A percentile compares a stretch with the other conserved stretches of the same genome.
phyloP scores from a whole-genome alignment of 2,329 filamentous ascomycete genomes.

The Periconia macrospinosa region DNA sequence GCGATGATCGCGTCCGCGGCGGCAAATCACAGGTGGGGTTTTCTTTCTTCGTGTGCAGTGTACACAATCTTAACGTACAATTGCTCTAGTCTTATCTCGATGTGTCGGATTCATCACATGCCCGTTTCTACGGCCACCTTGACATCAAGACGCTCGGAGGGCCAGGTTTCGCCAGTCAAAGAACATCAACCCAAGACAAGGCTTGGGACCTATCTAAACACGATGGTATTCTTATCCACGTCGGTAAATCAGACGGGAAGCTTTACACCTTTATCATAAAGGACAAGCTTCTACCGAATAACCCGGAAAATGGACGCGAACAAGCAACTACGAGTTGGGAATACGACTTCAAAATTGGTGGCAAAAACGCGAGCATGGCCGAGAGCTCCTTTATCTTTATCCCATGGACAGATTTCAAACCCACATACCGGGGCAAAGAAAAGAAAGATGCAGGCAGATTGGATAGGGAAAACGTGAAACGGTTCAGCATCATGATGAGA shows the following conservation, averaged over 20 bases:
- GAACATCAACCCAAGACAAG: slow-evolving; percentile 60
- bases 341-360: slow-evolving; percentile 60
- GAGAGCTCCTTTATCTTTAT: slow-evolving; percentile 53
- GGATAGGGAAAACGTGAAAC: slow-evolving; percentile 62
- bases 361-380: slow-evolving; percentile 8
- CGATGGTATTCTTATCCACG: slow-evolving; percentile 61
- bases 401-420: slow-evolving; percentile 65
- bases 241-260: slow-evolving; percentile 62
- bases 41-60: slow-evolving; percentile 48
- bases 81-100: slow-evolving; percentile 51
- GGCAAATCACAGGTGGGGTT: slow-evolving; percentile 61
- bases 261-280: slow-evolving; percentile 76
- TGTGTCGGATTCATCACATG: slow-evolving; percentile 34
- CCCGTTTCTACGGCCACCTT: slow-evolving; percentile 66
- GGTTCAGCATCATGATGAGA: slow-evolving; percentile 77
- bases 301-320: slow-evolving; percentile 67
- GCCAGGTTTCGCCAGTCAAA: slow-evolving; percentile 80
- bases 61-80: slow-evolving; percentile 15
- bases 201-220: slow-evolving; percentile 67
- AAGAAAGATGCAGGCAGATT: slow-evolving; percentile 63
- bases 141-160: slow-evolving; percentile 76
- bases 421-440: slow-evolving; percentile 73
- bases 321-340: slow-evolving; percentile 75
- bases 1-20: slow-evolving; percentile 77
- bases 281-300: slow-evolving; percentile 62